Conservation (phyloP, 2,329 filamentous ascomycete genomes). For the Hypoxylon sp. region DNA sequence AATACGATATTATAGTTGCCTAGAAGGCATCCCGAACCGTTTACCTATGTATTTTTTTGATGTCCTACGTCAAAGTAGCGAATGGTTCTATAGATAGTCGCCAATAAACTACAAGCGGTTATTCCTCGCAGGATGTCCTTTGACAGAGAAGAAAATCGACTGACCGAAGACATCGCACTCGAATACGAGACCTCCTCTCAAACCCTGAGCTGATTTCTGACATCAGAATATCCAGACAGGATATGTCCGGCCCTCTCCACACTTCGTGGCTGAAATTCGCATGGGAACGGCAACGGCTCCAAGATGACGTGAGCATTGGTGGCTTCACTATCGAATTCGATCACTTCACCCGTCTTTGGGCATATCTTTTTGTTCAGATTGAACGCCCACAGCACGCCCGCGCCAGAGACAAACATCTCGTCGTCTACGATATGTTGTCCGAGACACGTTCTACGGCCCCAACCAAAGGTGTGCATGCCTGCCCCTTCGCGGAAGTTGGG, state of each 20-base stretch:
- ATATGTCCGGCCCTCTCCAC: constrained; percentile 58
- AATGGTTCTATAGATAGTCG: neutral
- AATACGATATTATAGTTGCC: neutral
- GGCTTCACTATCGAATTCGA: constrained; percentile 65
- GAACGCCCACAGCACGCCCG: constrained; percentile 66
- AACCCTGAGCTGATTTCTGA: constrained; percentile 54
- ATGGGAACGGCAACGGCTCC: constrained; percentile 64
- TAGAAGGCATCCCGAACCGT: neutral
- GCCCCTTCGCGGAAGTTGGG: constrained; percentile 72
- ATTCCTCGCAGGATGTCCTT: neutral
- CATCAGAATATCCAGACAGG: constrained; percentile 56
- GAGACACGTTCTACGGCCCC: constrained; percentile 73
- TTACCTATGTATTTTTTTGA: neutral
- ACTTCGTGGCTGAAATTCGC: constrained; percentile 61
- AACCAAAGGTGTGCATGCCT: constrained; percentile 75
- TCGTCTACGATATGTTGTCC: constrained; percentile 75
- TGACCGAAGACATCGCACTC: neutral
- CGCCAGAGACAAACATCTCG: constrained; percentile 68
- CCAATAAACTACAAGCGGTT: neutral
- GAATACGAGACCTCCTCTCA: constrained; percentile 23
- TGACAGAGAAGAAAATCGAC: neutral
- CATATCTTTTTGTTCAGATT: constrained; percentile 60
- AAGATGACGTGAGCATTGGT: constrained; percentile 69
- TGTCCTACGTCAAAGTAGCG: neutral
- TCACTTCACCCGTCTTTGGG: constrained; percentile 59